phyloP scores from a whole-genome alignment of 495 filamentous ascomycete species.

The Entonaema liquescens region DNA sequence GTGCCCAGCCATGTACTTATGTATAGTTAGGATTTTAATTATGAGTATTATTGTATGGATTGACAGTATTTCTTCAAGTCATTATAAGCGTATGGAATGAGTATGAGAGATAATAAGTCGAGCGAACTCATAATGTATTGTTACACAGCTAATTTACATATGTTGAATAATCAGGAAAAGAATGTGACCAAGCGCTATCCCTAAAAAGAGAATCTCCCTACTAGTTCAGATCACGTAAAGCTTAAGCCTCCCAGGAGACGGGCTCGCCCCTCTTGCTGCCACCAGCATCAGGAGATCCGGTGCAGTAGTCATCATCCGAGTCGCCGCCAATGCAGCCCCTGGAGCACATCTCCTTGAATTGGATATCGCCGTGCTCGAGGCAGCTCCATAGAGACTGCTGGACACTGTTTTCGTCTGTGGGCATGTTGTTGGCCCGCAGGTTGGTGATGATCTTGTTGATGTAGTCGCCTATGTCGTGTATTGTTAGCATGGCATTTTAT shows the following conservation, averaged over 20 bases:
- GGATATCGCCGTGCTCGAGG: neutral
- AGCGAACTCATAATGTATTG: neutral
- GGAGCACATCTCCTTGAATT: neutral
- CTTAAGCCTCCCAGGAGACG: neutral
- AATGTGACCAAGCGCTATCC: neutral
- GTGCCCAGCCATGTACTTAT: too few relatives aligned
- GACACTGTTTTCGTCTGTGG: neutral
- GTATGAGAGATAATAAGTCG: neutral
- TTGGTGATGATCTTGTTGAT: neutral
- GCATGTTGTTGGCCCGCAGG: neutral
- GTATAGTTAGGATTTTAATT: too few relatives aligned
- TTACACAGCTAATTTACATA: neutral
- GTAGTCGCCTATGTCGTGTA: neutral
- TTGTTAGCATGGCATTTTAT: neutral
- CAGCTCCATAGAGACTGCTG: neutral
- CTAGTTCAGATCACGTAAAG: neutral
- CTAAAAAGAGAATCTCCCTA: neutral
- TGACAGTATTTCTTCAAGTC: neutral
- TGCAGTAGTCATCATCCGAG: neutral
- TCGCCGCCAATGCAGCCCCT: neutral
- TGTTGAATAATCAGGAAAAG: neutral
- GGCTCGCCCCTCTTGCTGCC: neutral
- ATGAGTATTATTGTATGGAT: neutral
- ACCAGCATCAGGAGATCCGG: neutral
- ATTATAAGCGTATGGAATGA: neutral